These are phyloP conservation scores for Fusarium coicis DNA, from an alignment of 2,329 filamentous ascomycete species.

Conservation along the genomic window DNA sequence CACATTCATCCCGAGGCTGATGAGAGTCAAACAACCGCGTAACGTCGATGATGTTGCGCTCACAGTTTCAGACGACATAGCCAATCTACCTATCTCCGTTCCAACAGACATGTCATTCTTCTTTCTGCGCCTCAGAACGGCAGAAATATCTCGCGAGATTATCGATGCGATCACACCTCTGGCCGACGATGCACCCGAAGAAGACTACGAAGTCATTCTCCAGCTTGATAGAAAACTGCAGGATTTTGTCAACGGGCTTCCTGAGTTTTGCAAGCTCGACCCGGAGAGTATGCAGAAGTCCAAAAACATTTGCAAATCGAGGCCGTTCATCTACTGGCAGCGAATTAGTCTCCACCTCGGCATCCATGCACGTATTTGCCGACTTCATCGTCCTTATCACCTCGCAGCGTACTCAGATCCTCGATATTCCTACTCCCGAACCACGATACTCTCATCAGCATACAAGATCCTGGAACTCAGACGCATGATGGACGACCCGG, in stretches of 20 bases:
- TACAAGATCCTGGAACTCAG: constrained; percentile 3
- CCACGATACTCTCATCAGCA: background rate
- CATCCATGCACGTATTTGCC: background rate
- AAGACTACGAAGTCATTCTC: background rate
- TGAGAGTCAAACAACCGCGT: background rate
- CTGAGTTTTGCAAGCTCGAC: background rate
- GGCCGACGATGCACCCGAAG: background rate
- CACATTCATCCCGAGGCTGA: background rate
- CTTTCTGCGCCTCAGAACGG: background rate
- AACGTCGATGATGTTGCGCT: background rate
- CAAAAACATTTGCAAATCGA: background rate
- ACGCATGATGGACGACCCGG: background rate
- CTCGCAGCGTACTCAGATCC: background rate
- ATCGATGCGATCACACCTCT: background rate
- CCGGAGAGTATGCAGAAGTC: background rate
- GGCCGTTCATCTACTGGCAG: background rate
- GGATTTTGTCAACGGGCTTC: background rate
- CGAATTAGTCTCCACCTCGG: background rate
- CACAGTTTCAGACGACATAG: background rate
- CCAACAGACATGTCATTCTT: constrained; percentile 6
- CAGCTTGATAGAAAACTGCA: background rate
- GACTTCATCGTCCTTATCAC: constrained; percentile 8
- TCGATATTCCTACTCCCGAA: constrained; percentile 1
- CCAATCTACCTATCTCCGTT: background rate
- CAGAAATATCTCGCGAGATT: constrained; percentile 4